Base-by-base conservation (phyloP, 2,329 filamentous ascomycete species). In the Coniochaeta sp. region DNA sequence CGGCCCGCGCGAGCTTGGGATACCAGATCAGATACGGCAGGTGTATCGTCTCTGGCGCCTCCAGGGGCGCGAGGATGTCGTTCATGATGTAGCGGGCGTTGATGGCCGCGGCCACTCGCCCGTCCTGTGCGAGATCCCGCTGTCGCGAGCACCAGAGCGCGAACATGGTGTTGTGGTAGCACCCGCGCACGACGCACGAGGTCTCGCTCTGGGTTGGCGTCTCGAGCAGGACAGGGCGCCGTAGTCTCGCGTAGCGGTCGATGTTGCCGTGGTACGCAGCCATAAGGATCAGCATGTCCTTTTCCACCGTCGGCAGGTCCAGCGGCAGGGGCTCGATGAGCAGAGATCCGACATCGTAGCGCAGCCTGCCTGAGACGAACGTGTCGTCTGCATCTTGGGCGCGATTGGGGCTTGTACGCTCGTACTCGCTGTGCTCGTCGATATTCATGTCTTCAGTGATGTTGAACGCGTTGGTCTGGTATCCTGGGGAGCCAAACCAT, bases 201-300 rank as follows among this genome's bases (percentile, higher is more conserved):
- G 11, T 1, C 22, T 62, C 52, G 3, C 47, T 24, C 33, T 1
- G 0, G 31, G 40, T 17, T n/a, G n/a, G n/a, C 19, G 31, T 9
- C 6, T 55, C 38, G 9, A 70, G 72, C 17, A 5, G 9, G 28
- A 9, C 9, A 31, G 28, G 28, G 5, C 69, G 62, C 19, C 67
- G 64, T 1, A 77, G 65, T 1, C 74, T 69, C 0, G 59, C 59
- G 36, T 76, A 77, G 9, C 72, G 67, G 59, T 77, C 74, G 31
- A 76, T 64, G 44, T 77, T 65, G 9, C 74, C 74, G 11, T 68
- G 59, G 31, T 70, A 74, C 6, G 73, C 73, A 2, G 74, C 72
- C 63, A 71, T 69, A 8, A 67, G 62, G 28, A 75, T 72, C 7
- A 76, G 67, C 1, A 73, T 55, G 54, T 75, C 70, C 60, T 77